Evolutionary conservation across 202 grass and related monocot genomes (phyloP).

Genomic region (Schoenoplectus triqueter): DNA sequence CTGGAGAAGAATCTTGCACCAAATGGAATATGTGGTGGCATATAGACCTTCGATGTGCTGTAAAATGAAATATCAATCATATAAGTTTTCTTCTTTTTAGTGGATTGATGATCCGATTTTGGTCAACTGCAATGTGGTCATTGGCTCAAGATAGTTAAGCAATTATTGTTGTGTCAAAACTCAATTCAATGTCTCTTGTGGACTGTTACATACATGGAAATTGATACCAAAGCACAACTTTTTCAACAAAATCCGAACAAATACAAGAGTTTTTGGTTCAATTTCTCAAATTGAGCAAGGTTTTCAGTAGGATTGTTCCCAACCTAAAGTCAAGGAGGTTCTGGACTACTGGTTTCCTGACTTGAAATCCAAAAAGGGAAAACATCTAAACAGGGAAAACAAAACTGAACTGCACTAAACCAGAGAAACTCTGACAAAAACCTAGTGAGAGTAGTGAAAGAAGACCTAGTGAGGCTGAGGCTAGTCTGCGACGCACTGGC

Average conservation of each 20-base stretch:
- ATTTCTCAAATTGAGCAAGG: background rate
- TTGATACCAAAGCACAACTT: background rate
- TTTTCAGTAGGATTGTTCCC: background rate
- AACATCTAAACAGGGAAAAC: background rate
- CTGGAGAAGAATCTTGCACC: conserved; percentile 55
- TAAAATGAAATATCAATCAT: conserved; percentile 32
- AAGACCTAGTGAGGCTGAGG: conserved; percentile 38
- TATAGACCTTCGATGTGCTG: conserved; percentile 69
- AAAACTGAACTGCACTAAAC: background rate
- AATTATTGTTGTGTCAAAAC: background rate
- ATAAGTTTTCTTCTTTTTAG: background rate
- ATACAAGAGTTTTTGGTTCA: background rate
- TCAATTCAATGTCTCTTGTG: background rate
- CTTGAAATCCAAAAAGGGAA: no score
- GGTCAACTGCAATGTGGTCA: background rate
- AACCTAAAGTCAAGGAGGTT: no score
- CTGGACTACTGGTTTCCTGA: no score
- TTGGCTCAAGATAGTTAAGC: background rate
- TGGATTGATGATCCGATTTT: background rate
- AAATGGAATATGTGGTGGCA: conserved; percentile 48
- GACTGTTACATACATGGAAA: background rate
- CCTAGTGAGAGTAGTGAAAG: no score
- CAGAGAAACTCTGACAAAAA: background rate
- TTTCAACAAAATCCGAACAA: background rate
- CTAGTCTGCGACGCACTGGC: conserved; percentile 23